These are phyloP conservation scores for Globisporangium takayamanum DNA, from an alignment of 352 stramenopile genomes.

Conservation along the genomic window DNA sequence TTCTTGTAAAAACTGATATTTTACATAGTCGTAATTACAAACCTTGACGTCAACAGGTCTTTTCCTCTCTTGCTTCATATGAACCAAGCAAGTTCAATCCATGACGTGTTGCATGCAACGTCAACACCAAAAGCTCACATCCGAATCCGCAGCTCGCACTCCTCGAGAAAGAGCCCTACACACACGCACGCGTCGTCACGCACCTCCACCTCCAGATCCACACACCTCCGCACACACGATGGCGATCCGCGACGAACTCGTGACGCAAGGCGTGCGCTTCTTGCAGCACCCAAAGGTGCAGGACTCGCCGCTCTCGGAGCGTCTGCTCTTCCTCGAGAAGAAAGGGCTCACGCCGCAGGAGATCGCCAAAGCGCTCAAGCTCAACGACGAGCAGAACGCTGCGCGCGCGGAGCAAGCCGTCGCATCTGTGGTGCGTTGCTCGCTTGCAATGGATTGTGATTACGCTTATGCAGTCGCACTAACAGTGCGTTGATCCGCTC, in stretches of 20 bases:
- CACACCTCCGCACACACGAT: neutral
- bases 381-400: conserved; percentile 60
- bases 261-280: conserved; percentile 71
- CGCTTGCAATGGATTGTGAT: neutral
- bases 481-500: neutral
- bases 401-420: conserved; percentile 40
- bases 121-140: conserved; percentile 14
- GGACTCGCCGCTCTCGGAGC: conserved; percentile 65
- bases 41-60: too few species aligned
- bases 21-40: too few species aligned
- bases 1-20: too few species aligned
- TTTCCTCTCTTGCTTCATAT: too few species aligned
- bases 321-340: conserved; percentile 68
- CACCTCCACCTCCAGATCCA: too few species aligned
- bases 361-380: conserved; percentile 57
- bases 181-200: too few species aligned
- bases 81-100: too few species aligned
- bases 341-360: conserved; percentile 65
- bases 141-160: neutral
- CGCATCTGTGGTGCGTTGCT: conserved; percentile 43
- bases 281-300: conserved; percentile 73
- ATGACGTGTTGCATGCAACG: neutral
- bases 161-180: neutral
- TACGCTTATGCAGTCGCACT: neutral
- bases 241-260: conserved; percentile 51